These are phyloP conservation scores for Globisporangium irregulare DNA, from an alignment of 352 stramenopile genomes.

Conservation along the genomic window DNA sequence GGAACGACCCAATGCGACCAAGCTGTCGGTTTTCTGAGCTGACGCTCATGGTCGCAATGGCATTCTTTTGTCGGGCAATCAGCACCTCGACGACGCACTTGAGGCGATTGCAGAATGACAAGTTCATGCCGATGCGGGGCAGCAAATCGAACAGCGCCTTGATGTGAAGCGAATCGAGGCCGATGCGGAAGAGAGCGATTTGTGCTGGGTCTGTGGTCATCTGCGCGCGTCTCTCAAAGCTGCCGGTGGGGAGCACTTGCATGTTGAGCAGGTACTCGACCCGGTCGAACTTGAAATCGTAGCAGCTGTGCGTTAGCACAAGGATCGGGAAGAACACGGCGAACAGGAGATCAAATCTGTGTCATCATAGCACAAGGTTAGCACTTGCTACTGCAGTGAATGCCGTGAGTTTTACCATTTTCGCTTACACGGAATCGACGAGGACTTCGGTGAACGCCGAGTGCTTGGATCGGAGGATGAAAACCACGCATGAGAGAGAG, in stretches of 20 bases:
- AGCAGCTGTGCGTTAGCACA: slow-evolving; percentile 22
- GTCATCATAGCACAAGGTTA: background rate
- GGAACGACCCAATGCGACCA: background rate
- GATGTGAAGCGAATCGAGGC: slow-evolving; percentile 34
- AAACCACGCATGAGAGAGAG: slow-evolving; percentile 21
- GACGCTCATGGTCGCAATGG: background rate
- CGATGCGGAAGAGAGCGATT: slow-evolving; percentile 26
- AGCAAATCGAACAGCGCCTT: slow-evolving; percentile 21
- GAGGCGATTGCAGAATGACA: slow-evolving; percentile 38
- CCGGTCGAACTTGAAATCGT: slow-evolving; percentile 31
- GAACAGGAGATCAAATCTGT: slow-evolving; percentile 30
- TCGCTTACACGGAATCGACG: slow-evolving; percentile 26
- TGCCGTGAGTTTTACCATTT: background rate
- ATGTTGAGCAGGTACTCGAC: slow-evolving; percentile 23
- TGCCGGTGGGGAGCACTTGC: slow-evolving; percentile 23
- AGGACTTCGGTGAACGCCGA: slow-evolving; percentile 34
- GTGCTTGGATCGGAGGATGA: slow-evolving; percentile 19
- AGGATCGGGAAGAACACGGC: slow-evolving; percentile 29
- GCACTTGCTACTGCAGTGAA: background rate
- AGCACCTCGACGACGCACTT: slow-evolving; percentile 33
- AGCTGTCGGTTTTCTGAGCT: background rate
- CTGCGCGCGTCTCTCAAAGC: slow-evolving; percentile 30
- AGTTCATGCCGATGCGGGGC: slow-evolving; percentile 33
- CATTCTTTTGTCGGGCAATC: slow-evolving; percentile 3
- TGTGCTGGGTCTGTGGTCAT: slow-evolving; percentile 28